phyloP scores from a whole-genome alignment of 2,329 filamentous ascomycete species.

The Aspergillus tubingensis region DNA sequence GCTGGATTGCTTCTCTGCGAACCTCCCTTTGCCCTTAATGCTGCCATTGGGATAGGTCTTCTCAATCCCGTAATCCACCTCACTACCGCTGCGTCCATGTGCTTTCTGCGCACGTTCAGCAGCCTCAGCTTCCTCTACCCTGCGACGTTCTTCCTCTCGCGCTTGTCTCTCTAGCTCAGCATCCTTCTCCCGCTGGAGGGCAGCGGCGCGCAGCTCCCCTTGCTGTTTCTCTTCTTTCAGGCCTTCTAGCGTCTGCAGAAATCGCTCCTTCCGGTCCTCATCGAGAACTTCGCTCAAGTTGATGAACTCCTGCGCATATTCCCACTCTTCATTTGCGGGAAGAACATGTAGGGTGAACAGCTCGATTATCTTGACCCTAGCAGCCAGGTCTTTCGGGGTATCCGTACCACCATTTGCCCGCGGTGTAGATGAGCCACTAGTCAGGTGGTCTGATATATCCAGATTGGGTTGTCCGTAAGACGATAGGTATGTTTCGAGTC shows the following conservation, averaged over 20 bases:
- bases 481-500: slow-evolving; percentile 85
- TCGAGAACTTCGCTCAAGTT: slow-evolving; percentile 82
- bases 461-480: slow-evolving; percentile 72
- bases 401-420: slow-evolving; percentile 65
- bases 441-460: slow-evolving; percentile 67
- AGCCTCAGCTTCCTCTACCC: slow-evolving; percentile 31
- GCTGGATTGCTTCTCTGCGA: slow-evolving; percentile 28
- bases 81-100: slow-evolving; percentile 60
- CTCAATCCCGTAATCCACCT: slow-evolving; percentile 71
- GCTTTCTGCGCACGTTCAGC: slow-evolving; percentile 44
- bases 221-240: slow-evolving; percentile 81
- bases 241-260: slow-evolving; percentile 80
- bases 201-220: slow-evolving; percentile 63
- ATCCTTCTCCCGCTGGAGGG: slow-evolving; percentile 63
- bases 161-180: slow-evolving; percentile 54
- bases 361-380: slow-evolving; percentile 88
- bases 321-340: slow-evolving; percentile 93
- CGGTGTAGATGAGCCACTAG: slow-evolving; percentile 37
- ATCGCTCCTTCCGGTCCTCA: slow-evolving; percentile 86
- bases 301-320: slow-evolving; percentile 91
- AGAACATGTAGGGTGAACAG: slow-evolving; percentile 93
- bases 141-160: slow-evolving; percentile 47
- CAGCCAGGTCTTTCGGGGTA: slow-evolving; percentile 80
- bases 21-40: slow-evolving; percentile 30
- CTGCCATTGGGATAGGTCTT: slow-evolving; percentile 47